Base-by-base conservation (phyloP, 306 rosid species). In the Cicer arietinum region DNA sequence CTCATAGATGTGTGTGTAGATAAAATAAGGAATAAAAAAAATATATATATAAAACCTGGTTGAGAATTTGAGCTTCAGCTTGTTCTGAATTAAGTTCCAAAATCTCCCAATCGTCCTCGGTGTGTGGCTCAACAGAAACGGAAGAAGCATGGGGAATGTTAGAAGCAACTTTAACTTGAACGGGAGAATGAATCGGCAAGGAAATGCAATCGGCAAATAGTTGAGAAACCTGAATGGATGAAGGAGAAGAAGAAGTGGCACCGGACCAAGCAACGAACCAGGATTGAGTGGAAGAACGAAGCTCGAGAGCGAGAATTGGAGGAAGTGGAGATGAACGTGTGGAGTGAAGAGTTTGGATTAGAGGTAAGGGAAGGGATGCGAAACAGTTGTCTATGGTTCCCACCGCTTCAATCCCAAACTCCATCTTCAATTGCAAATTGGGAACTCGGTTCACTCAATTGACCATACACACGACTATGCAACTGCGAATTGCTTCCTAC, bases 31-130 rank as follows among this genome's bases (percentile, higher is more conserved):
- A 30, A 30, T 30, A 30, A 4, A 43, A 14, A 37, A 3, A 43
- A 25, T 52, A 9, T 0, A 10, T 66, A 18, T 18, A 10, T 0
- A 10, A 66, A 17, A 94, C 98, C 98, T 94, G 98, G 67, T 81
- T 88, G 73, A 94, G 80, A 61, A 91, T 90, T 72, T 77, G 80
- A 35, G 83, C 92, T 83, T 94, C 97, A 7, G 98, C 98, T 44
- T 83, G 88, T 69, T 94, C 93, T 0, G 97, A 79, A 60, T 91
- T 91, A 41, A 94, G 92, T 85, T 91, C 98, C 86, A 94, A 46
- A 44, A 94, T 91, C 73, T 94, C 98, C 98, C 98, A 94, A 53
- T 94, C 98, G 81, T 94, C 98, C 79, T 91, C 98, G 1, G 88
- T 83, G 44, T 77, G 65, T 4, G 98, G 98, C 70, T 91, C 96